Evolutionary conservation across 176 grass and related monocot species (phyloP), one percentile per base, ranked within the genome.

Genomic region (Guadua angustifolia): DNA sequence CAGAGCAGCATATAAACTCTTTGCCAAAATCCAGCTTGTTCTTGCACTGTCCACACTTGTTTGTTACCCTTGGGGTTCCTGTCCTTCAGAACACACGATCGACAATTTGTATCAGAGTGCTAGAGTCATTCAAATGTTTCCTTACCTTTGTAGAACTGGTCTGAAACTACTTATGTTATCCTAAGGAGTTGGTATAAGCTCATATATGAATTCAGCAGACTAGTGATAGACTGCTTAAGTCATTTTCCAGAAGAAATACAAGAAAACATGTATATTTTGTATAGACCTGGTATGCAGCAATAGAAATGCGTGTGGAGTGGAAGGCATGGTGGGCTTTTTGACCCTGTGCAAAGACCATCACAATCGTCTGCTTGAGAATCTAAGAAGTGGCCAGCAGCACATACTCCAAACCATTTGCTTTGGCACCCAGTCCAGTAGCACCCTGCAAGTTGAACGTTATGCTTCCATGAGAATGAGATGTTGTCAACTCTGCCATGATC

Each of bases 401-500:
- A 97, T 64, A 88, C 79, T 78, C 91, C 87, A 75, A 89, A 80
- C 91, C 89, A 97, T 86, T 89, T 93, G 84, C 79, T 93, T 87
- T 97, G 94, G 75, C 94, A 97, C 16, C 60, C 73, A 33, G 88
- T 91, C 94, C 91, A 97, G 55, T 91, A 89, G 73, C 94, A 97
- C 11, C 94, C 94, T 96, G 64, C 67, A 91, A 51, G 51, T 75
- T 56, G n/a, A 79, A 79, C 61, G 19, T 26, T 18, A 42, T 43
- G 15, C 15, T 62, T 64, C 18, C 18, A 18, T 58, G 18, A 87
- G 21, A 73, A 32, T 71, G 21, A 25, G 5, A 1, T 19, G 25
- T 63, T 61, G 58, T 56, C 5, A 70, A 65, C 35, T 64, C 32
- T 0, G 10, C 43, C 1, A 4, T 66, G 11, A 73, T 36, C 10